phyloP scores from a whole-genome alignment of 345 rosid species.

The Gossypium ekmanianum region DNA sequence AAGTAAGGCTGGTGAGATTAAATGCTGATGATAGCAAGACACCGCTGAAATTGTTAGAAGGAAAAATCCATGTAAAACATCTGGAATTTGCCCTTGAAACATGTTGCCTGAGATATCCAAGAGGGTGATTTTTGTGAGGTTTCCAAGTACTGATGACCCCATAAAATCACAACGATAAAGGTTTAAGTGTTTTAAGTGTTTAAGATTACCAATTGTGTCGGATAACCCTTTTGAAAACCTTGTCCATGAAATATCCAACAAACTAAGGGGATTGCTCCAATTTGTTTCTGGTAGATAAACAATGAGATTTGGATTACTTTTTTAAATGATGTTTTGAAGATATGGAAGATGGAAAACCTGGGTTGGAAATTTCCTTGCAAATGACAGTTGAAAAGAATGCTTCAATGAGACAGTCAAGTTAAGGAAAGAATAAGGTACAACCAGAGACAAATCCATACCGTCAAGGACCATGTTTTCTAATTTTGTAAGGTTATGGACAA shows the following conservation, averaged over 20 bases:
- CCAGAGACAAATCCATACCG: neutral
- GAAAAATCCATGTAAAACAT: neutral
- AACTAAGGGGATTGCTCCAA: constrained; percentile 10
- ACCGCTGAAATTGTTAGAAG: constrained; percentile 18
- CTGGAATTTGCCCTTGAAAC: neutral
- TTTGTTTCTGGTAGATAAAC: constrained; percentile 17
- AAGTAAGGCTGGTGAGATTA: neutral
- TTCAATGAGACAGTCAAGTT: constrained; percentile 7
- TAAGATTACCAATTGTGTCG: neutral
- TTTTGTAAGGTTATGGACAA: too few species aligned
- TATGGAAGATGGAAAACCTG: constrained; percentile 6
- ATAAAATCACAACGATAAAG: neutral
- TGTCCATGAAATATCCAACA: neutral
- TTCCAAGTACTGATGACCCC: neutral
- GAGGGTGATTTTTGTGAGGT: neutral
- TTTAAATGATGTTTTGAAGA: neutral
- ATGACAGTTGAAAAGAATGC: neutral
- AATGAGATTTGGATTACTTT: neutral
- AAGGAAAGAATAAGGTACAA: neutral
- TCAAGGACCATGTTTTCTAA: too few species aligned
- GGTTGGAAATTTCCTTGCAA: constrained; percentile 6
- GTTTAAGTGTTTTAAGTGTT: neutral
- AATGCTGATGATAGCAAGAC: constrained; percentile 17
- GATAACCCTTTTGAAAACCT: neutral
- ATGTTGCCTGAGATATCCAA: neutral